Conservation (phyloP, 805 yeast genomes). For the Schwanniomyces polymorphus region DNA sequence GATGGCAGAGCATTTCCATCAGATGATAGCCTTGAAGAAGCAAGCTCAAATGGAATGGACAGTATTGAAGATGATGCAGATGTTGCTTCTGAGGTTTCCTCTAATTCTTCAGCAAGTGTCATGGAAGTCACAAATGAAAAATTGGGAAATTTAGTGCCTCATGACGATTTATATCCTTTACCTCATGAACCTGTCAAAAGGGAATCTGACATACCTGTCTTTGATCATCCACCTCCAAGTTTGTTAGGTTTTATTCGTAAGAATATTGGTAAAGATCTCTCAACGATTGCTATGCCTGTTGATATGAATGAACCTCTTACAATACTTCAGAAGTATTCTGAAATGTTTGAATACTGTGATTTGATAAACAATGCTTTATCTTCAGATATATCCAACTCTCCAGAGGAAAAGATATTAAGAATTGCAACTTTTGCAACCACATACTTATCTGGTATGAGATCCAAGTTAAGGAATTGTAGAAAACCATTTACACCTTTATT, state of each 20-base stretch:
- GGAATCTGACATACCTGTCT: slow-evolving; percentile 56
- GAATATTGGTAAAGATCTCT: slow-evolving; percentile 88
- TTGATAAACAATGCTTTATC: slow-evolving; percentile 64
- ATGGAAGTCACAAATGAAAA: background rate
- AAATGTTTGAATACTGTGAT: slow-evolving; percentile 72
- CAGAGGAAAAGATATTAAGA: slow-evolving; percentile 60
- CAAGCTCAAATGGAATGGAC: slow-evolving; percentile 15
- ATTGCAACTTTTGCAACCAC: slow-evolving; percentile 84
- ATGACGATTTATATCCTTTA: slow-evolving; percentile 62
- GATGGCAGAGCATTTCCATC: slow-evolving; percentile 2
- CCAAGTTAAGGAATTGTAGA: slow-evolving; percentile 72
- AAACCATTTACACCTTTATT: slow-evolving; percentile 94
- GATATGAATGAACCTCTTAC: slow-evolving; percentile 90
- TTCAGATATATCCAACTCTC: slow-evolving; percentile 39
- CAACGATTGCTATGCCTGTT: slow-evolving; percentile 89
- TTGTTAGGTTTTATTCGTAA: slow-evolving; percentile 76
- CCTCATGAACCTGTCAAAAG: slow-evolving; percentile 52
- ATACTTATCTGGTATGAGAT: slow-evolving; percentile 66
- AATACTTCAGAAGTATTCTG: slow-evolving; percentile 76
- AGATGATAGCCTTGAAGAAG: slow-evolving; percentile 3
- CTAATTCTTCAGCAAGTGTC: slow-evolving; percentile 9
- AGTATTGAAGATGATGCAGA: slow-evolving; percentile 17
- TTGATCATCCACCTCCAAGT: slow-evolving; percentile 76
- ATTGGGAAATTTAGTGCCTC: background rate
- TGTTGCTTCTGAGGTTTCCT: slow-evolving; percentile 17